Percentiles rank a stretch among this genome's conserved stretches.
Conservation (phyloP, 805 yeast genomes). For the Metschnikowia noctiluminum region DNA sequence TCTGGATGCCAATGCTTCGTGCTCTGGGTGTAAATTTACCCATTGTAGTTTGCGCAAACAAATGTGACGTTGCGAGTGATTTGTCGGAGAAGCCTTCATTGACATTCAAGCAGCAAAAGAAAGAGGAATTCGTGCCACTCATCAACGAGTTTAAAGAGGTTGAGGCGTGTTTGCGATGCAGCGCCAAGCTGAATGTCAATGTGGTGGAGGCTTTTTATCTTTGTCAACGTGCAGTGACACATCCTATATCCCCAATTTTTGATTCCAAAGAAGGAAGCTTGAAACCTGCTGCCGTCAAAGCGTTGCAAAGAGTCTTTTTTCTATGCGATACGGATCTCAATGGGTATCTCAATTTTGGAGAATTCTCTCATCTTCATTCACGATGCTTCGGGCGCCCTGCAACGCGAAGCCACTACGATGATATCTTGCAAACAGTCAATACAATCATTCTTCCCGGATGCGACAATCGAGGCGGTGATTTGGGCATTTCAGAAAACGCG, state of each 20-base stretch:
- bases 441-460: slow-evolving; percentile 30
- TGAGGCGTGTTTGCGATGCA: slow-evolving; percentile 85
- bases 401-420: slow-evolving; percentile 33
- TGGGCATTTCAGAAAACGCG: slow-evolving; percentile 70
- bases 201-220: slow-evolving; percentile 90
- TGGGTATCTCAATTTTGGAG: slow-evolving; percentile 69
- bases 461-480: slow-evolving; percentile 9
- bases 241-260: slow-evolving; percentile 88
- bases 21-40: slow-evolving; percentile 94
- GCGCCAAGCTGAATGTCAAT: slow-evolving; percentile 80
- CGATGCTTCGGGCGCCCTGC: slow-evolving; percentile 62
- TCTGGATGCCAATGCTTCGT: slow-evolving; percentile 93
- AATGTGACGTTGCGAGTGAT: slow-evolving; percentile 45
- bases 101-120: slow-evolving; percentile 36
- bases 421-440: slow-evolving; percentile 33
- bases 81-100: slow-evolving; percentile 28
- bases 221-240: slow-evolving; percentile 89
- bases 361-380: slow-evolving; percentile 64
- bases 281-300: slow-evolving; percentile 73
- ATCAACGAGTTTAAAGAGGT: slow-evolving; percentile 90
- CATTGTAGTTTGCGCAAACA: slow-evolving; percentile 85
- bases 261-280: slow-evolving; percentile 86
- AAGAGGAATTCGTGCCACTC: slow-evolving; percentile 82
- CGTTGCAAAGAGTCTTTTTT: slow-evolving; percentile 77
- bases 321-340: slow-evolving; percentile 90